A percentile compares a stretch with the other conserved stretches of the same genome.
phyloP scores from a whole-genome alignment of 805 yeast species.

The Dipodascus geniculatus region DNA sequence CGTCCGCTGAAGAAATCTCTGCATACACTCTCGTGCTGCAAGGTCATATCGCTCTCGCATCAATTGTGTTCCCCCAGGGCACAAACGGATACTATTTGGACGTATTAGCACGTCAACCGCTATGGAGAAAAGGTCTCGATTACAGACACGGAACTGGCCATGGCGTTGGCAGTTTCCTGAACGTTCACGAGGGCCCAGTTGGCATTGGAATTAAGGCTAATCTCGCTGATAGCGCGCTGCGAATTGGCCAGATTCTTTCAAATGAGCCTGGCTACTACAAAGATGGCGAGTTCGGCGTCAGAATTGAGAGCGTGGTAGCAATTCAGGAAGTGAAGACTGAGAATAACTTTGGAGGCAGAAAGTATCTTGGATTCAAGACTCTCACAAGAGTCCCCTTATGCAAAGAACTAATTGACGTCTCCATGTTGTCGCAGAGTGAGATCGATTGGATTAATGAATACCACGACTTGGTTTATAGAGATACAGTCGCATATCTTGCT shows the following conservation, averaged over 20 bases:
- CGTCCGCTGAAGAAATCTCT: conserved; percentile 44
- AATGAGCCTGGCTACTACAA: conserved; percentile 94
- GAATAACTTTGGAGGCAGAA: conserved; percentile 41
- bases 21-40: conserved; percentile 79
- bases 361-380: conserved; percentile 65
- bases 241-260: conserved; percentile 64
- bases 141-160: conserved; percentile 96
- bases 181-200: conserved; percentile 92
- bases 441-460: conserved; percentile 56
- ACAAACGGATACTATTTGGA: conserved; percentile 71
- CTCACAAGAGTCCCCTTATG: conserved; percentile 80
- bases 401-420: conserved; percentile 52
- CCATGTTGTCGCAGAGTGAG: conserved; percentile 49
- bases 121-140: conserved; percentile 75
- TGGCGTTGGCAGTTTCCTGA: conserved; percentile 86
- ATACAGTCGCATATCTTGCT: conserved; percentile 38
- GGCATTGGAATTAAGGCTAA: conserved; percentile 53
- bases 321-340: conserved; percentile 33
- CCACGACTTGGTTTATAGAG: conserved; percentile 45
- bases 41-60: conserved; percentile 82
- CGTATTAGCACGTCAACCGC: conserved; percentile 65
- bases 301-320: conserved; percentile 77
- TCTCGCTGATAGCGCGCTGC: conserved; percentile 37
- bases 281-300: conserved; percentile 80
- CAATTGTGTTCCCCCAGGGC: conserved; percentile 65